Conservation (phyloP, 2,329 filamentous ascomycete species). For the Aspergillus sp. region DNA sequence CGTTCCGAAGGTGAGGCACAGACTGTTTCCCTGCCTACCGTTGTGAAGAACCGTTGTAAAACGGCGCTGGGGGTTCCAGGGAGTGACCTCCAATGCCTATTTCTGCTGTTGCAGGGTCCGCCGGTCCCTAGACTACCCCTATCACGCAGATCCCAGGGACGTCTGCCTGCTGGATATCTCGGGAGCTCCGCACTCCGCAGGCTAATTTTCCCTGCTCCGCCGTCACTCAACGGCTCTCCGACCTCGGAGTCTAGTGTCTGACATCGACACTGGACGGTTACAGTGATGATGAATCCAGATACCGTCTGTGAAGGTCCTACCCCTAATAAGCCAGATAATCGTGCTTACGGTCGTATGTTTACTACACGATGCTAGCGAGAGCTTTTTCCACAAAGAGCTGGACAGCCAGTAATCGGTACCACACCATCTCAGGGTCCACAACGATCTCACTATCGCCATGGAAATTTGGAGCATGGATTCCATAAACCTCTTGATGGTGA, state of each 20-base stretch:
- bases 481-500: not conserved
- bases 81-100: not conserved
- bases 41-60: not conserved
- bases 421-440: not conserved
- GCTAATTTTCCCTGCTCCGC: not conserved
- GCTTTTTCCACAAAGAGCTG: not conserved
- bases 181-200: slow-evolving; percentile 2
- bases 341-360: not conserved
- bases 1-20: too few relatives aligned
- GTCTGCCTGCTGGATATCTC: not conserved
- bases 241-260: slow-evolving; percentile 14
- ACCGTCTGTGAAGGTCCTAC: not conserved
- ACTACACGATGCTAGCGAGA: not conserved
- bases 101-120: slow-evolving; percentile 1
- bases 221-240: slow-evolving; percentile 12
- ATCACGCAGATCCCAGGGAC: slow-evolving; percentile 11
- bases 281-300: not conserved
- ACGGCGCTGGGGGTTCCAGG: not conserved
- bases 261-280: slow-evolving; percentile 16
- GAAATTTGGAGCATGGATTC: not conserved
- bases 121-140: slow-evolving; percentile 2
- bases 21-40: not conserved
- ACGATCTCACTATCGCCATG: not conserved
- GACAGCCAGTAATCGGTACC: not conserved
- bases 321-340: not conserved